These are phyloP conservation scores for Dendrobium catenatum DNA, from an alignment of 106 monocot species.

Conservation along the genomic window DNA sequence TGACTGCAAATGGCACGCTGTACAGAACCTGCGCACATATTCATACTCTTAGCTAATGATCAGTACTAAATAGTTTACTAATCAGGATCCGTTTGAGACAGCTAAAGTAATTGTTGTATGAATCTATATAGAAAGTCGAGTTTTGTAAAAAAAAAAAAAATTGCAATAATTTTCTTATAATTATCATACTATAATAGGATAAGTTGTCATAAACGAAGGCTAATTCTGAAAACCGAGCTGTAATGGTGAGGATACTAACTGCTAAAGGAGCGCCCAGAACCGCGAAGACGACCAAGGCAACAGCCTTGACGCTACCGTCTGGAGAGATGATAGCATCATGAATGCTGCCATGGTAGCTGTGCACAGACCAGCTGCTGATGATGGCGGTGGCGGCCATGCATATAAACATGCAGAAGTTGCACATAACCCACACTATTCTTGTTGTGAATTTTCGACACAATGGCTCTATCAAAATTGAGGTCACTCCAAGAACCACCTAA, in stretches of 20 bases:
- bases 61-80: no score
- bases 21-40: constrained; percentile 49
- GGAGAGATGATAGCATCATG: constrained; percentile 16
- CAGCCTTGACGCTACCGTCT: constrained; percentile 17
- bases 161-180: no score
- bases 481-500: constrained; percentile 67
- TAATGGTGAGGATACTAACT: constrained; percentile 32
- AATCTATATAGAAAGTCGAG: no score
- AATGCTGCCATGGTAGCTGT: constrained; percentile 13
- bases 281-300: constrained; percentile 45
- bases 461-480: constrained; percentile 71
- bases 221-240: neutral
- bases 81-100: no score
- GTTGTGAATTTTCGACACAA: constrained; percentile 51
- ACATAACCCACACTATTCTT: constrained; percentile 58
- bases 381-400: constrained; percentile 50
- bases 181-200: no score
- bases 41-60: neutral
- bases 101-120: no score
- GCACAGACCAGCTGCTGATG: constrained; percentile 46
- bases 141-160: no score
- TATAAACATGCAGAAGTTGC: constrained; percentile 54
- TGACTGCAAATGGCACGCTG: constrained; percentile 80
- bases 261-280: constrained; percentile 73
- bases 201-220: no score